Conservation (phyloP, 768 basidiomycete genomes). For the Podaxis sp. region DNA sequence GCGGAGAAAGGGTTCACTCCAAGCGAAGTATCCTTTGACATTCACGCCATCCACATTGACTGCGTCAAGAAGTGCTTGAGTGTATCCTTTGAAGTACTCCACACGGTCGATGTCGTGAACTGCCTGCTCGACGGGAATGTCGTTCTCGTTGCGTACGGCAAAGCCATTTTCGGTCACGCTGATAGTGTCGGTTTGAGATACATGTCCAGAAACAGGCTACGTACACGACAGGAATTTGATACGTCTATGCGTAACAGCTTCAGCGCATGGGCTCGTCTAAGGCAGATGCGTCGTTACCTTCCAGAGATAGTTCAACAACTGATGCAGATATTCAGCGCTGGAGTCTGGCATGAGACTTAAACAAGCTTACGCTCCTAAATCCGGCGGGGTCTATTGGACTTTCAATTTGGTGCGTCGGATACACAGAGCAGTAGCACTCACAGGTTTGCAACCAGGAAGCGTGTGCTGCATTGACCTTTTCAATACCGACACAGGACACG, state of each 20-base stretch:
- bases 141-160: conserved; percentile 58
- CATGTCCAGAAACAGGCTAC: conserved; percentile 17
- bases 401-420: background rate
- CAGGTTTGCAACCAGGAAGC: conserved; percentile 62
- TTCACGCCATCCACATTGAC: conserved; percentile 58
- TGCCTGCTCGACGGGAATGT: conserved; percentile 44
- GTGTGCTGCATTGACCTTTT: conserved; percentile 38
- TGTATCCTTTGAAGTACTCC: conserved; percentile 59
- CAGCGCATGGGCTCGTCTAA: background rate
- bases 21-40: conserved; percentile 61
- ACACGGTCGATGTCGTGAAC: conserved; percentile 60
- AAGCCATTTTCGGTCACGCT: conserved; percentile 75
- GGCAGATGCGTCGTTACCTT: conserved; percentile 38
- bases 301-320: conserved; percentile 66
- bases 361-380: conserved; percentile 49
- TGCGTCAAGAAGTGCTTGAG: conserved; percentile 51
- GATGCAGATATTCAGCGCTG: conserved; percentile 1
- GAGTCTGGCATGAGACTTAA: background rate
- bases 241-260: conserved; percentile 25
- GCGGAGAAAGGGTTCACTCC: conserved; percentile 45
- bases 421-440: conserved; percentile 6
- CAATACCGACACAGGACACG: background rate
- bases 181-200: background rate
- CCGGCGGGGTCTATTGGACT: conserved; percentile 47
- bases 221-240: conserved; percentile 54